A percentile compares a stretch with the other conserved stretches of the same genome.
Evolutionary conservation across 345 rosid genomes (phyloP).

Genomic region (Eucalyptus brandiana): DNA sequence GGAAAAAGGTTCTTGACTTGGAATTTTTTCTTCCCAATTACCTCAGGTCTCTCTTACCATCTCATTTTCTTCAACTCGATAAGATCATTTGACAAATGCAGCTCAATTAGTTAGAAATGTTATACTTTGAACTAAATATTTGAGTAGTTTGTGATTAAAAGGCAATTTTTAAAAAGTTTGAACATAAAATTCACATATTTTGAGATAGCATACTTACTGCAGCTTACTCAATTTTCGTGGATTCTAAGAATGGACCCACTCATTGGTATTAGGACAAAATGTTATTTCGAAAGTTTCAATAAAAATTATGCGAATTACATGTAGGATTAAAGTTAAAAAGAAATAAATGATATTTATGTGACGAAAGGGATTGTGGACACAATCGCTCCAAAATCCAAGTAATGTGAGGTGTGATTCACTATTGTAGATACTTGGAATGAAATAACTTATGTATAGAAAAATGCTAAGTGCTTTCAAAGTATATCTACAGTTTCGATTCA

Average conservation of each 20-base stretch:
- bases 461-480: neutral
- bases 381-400: neutral
- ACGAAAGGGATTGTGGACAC: accelerated
- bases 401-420: neutral
- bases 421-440: neutral
- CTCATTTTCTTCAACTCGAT: no score
- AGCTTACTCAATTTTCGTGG: accelerated
- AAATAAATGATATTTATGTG: neutral
- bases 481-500: neutral
- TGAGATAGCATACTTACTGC: accelerated
- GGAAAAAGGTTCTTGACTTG: neutral
- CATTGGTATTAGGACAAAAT: no score
- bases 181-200: accelerated
- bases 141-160: accelerated
- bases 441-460: neutral
- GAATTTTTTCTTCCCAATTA: neutral
- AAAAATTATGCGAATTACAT: neutral
- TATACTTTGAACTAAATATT: no score
- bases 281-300: neutral
- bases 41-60: no score
- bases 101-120: no score
- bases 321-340: neutral
- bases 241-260: no score
- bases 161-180: accelerated
- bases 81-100: no score